phyloP scores from a whole-genome alignment of 768 basidiomycete genomes.

The Gloeopeniophorella convolvens region DNA sequence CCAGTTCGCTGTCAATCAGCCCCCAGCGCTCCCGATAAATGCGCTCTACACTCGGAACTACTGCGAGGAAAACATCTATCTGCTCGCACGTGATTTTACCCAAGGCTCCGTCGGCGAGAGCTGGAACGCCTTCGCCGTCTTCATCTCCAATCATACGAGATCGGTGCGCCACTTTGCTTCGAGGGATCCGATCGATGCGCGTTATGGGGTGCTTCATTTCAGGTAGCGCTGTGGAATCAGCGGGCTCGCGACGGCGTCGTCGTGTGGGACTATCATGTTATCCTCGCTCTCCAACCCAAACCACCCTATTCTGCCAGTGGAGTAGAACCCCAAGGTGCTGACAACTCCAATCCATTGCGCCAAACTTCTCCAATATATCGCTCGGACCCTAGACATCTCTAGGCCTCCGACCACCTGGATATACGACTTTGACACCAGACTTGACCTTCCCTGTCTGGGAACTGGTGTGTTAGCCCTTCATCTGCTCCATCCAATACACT shows the following conservation, averaged over 20 bases:
- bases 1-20: no score
- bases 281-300: constrained; percentile 43
- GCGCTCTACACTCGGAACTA: constrained; percentile 52
- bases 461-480: constrained; percentile 35
- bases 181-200: no score
- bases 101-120: constrained; percentile 24
- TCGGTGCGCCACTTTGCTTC: constrained; percentile 36
- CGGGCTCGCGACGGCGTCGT: constrained; percentile 37
- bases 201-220: not conserved
- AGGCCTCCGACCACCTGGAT: no score
- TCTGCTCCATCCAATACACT: no score
- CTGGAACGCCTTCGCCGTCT: constrained; percentile 52
- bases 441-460: constrained; percentile 46
- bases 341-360: no score
- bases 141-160: constrained; percentile 58
- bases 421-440: constrained; percentile 60
- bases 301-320: no score
- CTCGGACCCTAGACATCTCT: no score
- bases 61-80: constrained; percentile 72
- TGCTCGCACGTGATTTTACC: constrained; percentile 43
- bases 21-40: constrained; percentile 32
- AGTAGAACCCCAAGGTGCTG: no score
- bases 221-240: constrained; percentile 67
- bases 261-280: constrained; percentile 74
- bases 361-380: no score